Conservation (phyloP, 306 rosid species). For the Dalbergia cultrata region DNA sequence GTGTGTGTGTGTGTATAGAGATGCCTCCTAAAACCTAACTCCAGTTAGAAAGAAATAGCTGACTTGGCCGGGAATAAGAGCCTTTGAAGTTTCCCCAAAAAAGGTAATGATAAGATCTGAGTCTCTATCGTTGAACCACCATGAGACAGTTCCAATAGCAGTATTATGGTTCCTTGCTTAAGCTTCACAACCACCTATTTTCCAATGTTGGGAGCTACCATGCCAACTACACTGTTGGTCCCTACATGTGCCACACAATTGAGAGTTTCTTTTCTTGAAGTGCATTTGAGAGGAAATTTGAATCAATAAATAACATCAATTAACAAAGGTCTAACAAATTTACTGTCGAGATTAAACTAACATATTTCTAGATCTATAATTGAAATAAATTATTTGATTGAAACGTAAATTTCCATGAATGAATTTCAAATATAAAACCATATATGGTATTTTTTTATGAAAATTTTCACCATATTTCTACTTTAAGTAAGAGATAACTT, state of each 20-base stretch:
- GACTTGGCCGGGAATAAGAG: constrained; percentile 56
- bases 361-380: too few relatives aligned
- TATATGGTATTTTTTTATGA: too few relatives aligned
- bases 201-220: constrained; percentile 40
- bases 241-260: constrained; percentile 41
- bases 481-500: too few relatives aligned
- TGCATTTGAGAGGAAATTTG: not conserved
- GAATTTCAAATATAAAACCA: too few relatives aligned
- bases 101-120: constrained; percentile 51
- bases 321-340: not conserved
- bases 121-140: constrained; percentile 81
- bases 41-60: constrained; percentile 64
- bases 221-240: constrained; percentile 59
- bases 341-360: too few relatives aligned
- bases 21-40: constrained; percentile 48
- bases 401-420: too few relatives aligned
- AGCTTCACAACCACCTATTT: constrained; percentile 64
- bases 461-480: too few relatives aligned
- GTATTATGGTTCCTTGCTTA: constrained; percentile 62
- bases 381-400: too few relatives aligned
- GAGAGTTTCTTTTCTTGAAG: not conserved
- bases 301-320: not conserved
- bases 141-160: constrained; percentile 61
- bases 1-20: constrained; percentile 30
- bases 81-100: constrained; percentile 62